These are phyloP conservation scores for Aspergillus avenaceus DNA, from an alignment of 495 filamentous ascomycete species.

Conservation along the genomic window DNA sequence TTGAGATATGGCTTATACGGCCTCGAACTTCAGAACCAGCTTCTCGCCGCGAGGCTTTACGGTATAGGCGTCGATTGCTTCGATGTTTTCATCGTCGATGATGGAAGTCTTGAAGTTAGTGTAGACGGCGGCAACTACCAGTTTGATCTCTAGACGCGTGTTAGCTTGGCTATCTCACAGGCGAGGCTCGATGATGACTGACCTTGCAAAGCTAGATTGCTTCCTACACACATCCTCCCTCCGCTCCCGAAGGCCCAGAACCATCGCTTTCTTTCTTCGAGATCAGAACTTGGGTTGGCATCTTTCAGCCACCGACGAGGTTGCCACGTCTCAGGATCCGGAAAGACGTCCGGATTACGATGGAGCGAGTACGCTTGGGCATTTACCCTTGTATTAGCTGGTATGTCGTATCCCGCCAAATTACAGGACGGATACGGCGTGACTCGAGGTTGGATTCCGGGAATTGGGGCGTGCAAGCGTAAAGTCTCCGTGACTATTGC, in stretches of 20 bases:
- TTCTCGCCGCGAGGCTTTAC: constrained; percentile 50
- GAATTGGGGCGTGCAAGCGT: constrained; percentile 68
- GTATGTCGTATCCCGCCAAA: constrained; percentile 56
- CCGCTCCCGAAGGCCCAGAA: constrained; percentile 88
- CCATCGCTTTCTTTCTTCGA: constrained; percentile 58
- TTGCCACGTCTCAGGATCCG: constrained; percentile 57
- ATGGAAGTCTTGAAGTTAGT: constrained; percentile 61
- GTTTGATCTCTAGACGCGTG: constrained; percentile 38
- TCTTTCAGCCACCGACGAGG: constrained; percentile 57
- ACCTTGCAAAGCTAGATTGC: constrained; percentile 77
- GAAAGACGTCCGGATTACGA: constrained; percentile 57
- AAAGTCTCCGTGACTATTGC: constrained; percentile 74
- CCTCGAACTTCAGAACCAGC: constrained; percentile 40
- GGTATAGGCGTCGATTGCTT: constrained; percentile 65
- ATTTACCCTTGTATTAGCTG: constrained; percentile 63
- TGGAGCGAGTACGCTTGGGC: constrained; percentile 70
- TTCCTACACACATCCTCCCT: constrained; percentile 80
- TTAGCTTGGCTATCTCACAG: constrained; percentile 1
- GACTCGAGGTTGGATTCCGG: constrained; percentile 70
- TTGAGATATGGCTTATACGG: constrained; percentile 6
- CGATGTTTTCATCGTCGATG: constrained; percentile 52
- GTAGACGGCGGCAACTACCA: constrained; percentile 54
- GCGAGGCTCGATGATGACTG: constrained; percentile 15
- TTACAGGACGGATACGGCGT: constrained; percentile 52
- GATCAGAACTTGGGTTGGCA: constrained; percentile 26